phyloP scores from a whole-genome alignment of 768 basidiomycete species.

The Boletus huronensis region DNA sequence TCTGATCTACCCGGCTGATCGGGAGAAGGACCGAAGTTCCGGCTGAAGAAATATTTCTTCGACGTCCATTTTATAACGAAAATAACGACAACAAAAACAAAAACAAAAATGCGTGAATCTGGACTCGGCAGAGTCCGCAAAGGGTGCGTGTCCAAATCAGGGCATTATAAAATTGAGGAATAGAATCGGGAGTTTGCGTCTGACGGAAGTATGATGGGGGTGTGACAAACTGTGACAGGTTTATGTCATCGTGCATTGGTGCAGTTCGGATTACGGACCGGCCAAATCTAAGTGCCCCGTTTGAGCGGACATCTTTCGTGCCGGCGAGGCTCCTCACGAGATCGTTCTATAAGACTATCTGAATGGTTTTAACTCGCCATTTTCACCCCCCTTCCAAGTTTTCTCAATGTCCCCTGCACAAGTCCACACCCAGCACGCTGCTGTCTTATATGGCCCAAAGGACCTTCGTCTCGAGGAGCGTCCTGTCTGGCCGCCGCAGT shows the following conservation, averaged over 20 bases:
- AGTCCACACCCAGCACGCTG: constrained; percentile 59
- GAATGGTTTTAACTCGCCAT: constrained; percentile 24
- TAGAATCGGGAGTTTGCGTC: constrained; percentile 23
- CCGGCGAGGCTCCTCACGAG: constrained; percentile 34
- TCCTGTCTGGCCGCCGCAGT: constrained; percentile 64
- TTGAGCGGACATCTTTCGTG: constrained; percentile 27
- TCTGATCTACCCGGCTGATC: constrained; percentile 32
- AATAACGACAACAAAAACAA: background rate
- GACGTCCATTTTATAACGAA: background rate
- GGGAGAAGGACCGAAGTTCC: constrained; percentile 29
- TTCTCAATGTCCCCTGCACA: constrained; percentile 43
- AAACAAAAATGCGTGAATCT: constrained; percentile 6
- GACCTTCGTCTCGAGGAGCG: constrained; percentile 82
- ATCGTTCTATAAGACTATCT: constrained; percentile 33
- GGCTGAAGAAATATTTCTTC: constrained; percentile 9
- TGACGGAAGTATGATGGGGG: constrained; percentile 18
- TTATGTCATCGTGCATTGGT: constrained; percentile 29
- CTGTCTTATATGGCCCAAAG: constrained; percentile 78
- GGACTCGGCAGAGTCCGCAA: constrained; percentile 9
- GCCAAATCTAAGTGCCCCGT: constrained; percentile 14
- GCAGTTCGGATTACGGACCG: constrained; percentile 34
- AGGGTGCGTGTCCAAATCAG: constrained; percentile 19
- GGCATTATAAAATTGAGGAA: constrained; percentile 22
- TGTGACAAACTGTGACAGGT: constrained; percentile 21
- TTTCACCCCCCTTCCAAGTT: constrained; percentile 15